A percentile compares a stretch with the other conserved stretches of the same genome.
Evolutionary conservation across 768 basidiomycete species (phyloP).

Genomic region (Tricholoma bakamatsutake): DNA sequence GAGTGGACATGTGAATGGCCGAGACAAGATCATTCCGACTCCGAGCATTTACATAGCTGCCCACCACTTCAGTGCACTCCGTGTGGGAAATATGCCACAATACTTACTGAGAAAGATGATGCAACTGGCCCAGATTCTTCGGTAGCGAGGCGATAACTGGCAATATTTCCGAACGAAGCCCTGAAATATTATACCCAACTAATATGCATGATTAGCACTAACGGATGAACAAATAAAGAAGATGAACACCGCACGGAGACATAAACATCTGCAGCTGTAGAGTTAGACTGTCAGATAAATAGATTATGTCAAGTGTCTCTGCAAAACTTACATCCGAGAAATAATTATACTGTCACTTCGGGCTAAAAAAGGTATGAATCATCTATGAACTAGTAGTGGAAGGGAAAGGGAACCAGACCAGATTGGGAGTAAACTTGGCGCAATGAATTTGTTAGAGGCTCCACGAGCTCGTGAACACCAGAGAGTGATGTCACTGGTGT

Average conservation of each 20-base stretch:
- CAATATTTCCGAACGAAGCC: background rate
- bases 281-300: background rate
- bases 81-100: background rate
- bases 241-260: slow-evolving; percentile 29
- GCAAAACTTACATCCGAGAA: slow-evolving; percentile 37
- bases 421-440: slow-evolving; percentile 22
- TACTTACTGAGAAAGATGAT: background rate
- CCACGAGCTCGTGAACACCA: too few species aligned
- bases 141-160: background rate
- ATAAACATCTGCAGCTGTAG: slow-evolving; percentile 41
- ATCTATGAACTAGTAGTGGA: too few species aligned
- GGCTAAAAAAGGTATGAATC: slow-evolving; percentile 18
- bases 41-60: background rate
- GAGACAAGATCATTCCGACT: background rate
- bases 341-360: slow-evolving; percentile 31
- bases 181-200: background rate
- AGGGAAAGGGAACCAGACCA: too few species aligned
- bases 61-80: background rate
- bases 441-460: slow-evolving; percentile 17
- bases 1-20: background rate
- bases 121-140: background rate
- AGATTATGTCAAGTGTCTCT: background rate
- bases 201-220: background rate
- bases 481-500: too few species aligned
- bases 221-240: background rate